Conservation (phyloP, 1,139 yeast species). For the Ogataea hybrid region DNA sequence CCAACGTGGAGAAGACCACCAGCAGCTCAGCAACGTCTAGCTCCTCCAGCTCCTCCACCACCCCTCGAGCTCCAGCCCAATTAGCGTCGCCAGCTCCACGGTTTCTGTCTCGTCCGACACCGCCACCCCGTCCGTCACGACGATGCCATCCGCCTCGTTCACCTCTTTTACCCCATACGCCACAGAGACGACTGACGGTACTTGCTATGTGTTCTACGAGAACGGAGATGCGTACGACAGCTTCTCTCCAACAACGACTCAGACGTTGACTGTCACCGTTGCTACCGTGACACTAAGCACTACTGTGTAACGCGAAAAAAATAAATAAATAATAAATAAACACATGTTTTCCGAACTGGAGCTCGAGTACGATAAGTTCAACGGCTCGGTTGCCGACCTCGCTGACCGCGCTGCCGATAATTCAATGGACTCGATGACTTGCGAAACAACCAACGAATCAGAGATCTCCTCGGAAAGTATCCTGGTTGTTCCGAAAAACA, state of each 20-base stretch:
- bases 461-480: slow-evolving; percentile 5
- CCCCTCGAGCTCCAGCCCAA: slow-evolving; percentile 6
- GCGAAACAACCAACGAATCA: slow-evolving; percentile 21
- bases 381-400: slow-evolving; percentile 28
- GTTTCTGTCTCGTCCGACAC: slow-evolving; percentile 11
- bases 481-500: slow-evolving; percentile 16
- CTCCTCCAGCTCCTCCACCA: not conserved
- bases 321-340: slow-evolving; percentile 5
- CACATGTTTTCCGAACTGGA: slow-evolving; percentile 22
- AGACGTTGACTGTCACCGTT: slow-evolving; percentile 31
- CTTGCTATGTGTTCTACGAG: slow-evolving; percentile 35
- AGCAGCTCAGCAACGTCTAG: slow-evolving; percentile 6
- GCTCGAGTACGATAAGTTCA: slow-evolving; percentile 30
- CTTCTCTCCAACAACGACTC: slow-evolving; percentile 29
- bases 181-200: slow-evolving; percentile 30
- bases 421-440: slow-evolving; percentile 15
- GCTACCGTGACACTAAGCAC: slow-evolving; percentile 31
- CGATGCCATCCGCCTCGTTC: slow-evolving; percentile 13
- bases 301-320: slow-evolving; percentile 9
- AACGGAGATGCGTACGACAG: slow-evolving; percentile 26
- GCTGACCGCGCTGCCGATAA: slow-evolving; percentile 18
- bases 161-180: slow-evolving; percentile 29
- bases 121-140: slow-evolving; percentile 13
- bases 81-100: slow-evolving; percentile 6
- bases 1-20: slow-evolving; percentile 6